A percentile compares a stretch with the other conserved stretches of the same genome.
phyloP scores from a whole-genome alignment of 2,329 filamentous ascomycete species.

The Cladosporium colombiae region DNA sequence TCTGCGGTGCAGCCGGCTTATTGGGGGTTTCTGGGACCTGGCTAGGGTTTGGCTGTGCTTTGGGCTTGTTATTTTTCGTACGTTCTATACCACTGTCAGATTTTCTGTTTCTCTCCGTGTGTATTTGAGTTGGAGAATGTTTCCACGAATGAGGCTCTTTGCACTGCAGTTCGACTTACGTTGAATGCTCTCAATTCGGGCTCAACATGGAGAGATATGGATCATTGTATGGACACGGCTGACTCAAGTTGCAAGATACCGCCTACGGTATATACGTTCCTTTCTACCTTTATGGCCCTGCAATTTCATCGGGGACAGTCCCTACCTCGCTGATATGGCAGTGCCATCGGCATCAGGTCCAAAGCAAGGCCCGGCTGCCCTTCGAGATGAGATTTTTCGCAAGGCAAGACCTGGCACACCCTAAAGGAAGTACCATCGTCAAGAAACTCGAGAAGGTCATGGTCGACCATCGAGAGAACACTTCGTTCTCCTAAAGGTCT shows the following conservation, averaged over 20 bases:
- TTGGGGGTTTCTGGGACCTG: background rate
- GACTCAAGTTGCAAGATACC: background rate
- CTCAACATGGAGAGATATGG: background rate
- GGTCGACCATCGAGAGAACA: background rate
- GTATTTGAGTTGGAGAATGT: background rate
- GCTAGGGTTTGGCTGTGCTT: background rate
- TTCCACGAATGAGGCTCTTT: background rate
- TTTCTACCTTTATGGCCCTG: background rate
- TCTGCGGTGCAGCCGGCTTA: background rate
- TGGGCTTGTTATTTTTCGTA: conserved; percentile 1
- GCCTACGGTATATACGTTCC: background rate
- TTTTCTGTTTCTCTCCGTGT: background rate
- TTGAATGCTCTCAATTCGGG: background rate
- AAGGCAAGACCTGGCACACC: background rate
- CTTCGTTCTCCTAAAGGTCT: background rate
- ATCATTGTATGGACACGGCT: background rate
- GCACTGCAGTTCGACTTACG: background rate
- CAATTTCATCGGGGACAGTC: too few relatives aligned
- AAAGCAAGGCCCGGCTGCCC: background rate
- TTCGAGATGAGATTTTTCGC: background rate
- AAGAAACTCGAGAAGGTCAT: background rate
- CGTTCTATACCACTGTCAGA: conserved; percentile 6
- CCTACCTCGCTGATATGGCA: background rate
- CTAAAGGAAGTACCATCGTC: background rate
- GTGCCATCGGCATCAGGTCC: background rate